Evolutionary conservation across 768 basidiomycete species (phyloP).

Genomic region (Leccinum disarticulatum): DNA sequence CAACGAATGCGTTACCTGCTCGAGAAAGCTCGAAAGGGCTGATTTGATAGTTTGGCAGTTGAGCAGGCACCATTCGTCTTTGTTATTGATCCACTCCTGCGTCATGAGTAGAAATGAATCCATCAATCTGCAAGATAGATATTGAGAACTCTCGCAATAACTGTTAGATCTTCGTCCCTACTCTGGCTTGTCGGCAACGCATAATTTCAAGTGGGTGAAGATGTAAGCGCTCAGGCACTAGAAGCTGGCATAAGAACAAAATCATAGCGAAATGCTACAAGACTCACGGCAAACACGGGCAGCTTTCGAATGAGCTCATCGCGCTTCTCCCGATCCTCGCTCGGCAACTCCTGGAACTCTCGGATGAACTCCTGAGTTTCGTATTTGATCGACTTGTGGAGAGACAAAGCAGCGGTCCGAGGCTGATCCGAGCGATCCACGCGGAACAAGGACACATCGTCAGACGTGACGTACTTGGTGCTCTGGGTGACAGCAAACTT

Average conservation of each 20-base stretch:
- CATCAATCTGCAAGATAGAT: conserved; percentile 14
- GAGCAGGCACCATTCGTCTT: conserved; percentile 26
- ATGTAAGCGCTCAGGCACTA: conserved; percentile 25
- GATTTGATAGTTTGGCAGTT: conserved; percentile 22
- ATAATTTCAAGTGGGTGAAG: conserved; percentile 29
- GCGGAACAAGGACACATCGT: conserved; percentile 25
- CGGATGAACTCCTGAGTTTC: conserved; percentile 23
- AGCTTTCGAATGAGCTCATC: conserved; percentile 15
- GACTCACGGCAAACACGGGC: conserved; percentile 25
- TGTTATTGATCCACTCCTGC: conserved; percentile 20
- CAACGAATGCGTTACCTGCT: conserved; percentile 6
- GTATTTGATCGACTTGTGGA: conserved; percentile 23
- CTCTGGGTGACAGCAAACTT: conserved; percentile 8
- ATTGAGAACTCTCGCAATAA: neutral
- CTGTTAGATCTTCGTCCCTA: neutral
- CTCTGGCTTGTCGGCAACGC: conserved; percentile 17
- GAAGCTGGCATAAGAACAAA: neutral
- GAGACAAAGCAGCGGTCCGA: conserved; percentile 15
- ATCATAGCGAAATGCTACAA: neutral
- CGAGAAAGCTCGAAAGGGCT: conserved; percentile 11
- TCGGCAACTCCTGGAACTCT: conserved; percentile 11
- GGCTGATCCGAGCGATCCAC: conserved; percentile 27
- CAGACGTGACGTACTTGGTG: conserved; percentile 18
- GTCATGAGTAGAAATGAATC: conserved; percentile 15
- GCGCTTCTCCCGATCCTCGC: conserved; percentile 18